Evolutionary conservation across 768 basidiomycete species (phyloP).

Genomic region (Boletus rubescentipes): DNA sequence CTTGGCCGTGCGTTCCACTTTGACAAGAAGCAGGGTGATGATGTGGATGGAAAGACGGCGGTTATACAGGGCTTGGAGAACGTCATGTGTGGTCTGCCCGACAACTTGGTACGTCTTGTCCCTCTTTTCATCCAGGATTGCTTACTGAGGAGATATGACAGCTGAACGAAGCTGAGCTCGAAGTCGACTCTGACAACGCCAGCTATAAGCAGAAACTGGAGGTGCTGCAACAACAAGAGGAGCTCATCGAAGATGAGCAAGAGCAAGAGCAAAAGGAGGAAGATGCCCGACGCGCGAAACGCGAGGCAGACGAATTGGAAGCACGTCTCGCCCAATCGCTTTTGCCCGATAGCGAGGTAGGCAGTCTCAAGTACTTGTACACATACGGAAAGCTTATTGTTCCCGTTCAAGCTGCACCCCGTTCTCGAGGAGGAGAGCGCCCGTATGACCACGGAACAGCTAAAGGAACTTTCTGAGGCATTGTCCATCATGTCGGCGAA

Average conservation of each 20-base stretch:
- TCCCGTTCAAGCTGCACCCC: slow-evolving; percentile 52
- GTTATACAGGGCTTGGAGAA: slow-evolving; percentile 83
- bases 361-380: slow-evolving; percentile 1
- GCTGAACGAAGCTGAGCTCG: slow-evolving; percentile 96
- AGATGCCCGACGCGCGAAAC: slow-evolving; percentile 82
- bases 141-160: slow-evolving; percentile 28
- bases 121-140: rapidly evolving
- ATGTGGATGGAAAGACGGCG: slow-evolving; percentile 79
- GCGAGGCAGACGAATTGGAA: slow-evolving; percentile 78
- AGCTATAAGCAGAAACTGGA: slow-evolving; percentile 98
- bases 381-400: background rate
- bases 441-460: slow-evolving; percentile 96
- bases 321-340: slow-evolving; percentile 77
- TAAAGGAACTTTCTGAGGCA: slow-evolving; percentile 91
- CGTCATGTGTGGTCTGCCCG: slow-evolving; percentile 89
- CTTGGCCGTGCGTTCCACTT: slow-evolving; percentile 96
- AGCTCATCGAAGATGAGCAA: slow-evolving; percentile 98
- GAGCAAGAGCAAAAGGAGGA: slow-evolving; percentile 97
- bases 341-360: slow-evolving; percentile 87
- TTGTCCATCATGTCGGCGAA: slow-evolving; percentile 88
- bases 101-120: slow-evolving; percentile 72
- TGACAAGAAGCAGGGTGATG: slow-evolving; percentile 69
- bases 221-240: slow-evolving; percentile 96
- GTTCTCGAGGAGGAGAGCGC: slow-evolving; percentile 66
- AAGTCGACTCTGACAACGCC: slow-evolving; percentile 90